These are phyloP conservation scores for Eutrema salsugineum DNA, from an alignment of 441 rosid genomes.

Conservation along the genomic window DNA sequence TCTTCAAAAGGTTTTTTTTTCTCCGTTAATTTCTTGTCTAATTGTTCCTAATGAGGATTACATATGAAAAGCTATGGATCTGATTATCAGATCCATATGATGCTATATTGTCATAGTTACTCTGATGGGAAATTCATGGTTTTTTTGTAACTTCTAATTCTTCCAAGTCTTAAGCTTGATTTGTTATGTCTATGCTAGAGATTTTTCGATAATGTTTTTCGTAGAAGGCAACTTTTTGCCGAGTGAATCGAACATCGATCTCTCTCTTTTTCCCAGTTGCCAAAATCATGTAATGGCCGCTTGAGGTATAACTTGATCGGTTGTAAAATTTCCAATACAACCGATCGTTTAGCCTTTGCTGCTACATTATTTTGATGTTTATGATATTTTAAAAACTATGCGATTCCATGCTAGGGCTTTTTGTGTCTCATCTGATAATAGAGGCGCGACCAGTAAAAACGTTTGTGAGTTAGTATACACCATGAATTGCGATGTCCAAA, in stretches of 20 bases:
- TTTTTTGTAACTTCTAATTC: not conserved
- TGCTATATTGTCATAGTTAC: slow-evolving; percentile 36
- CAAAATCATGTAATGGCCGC: slow-evolving; percentile 13
- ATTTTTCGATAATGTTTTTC: not conserved
- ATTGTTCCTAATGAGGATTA: slow-evolving; percentile 25
- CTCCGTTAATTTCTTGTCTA: not conserved
- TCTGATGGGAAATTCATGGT: slow-evolving; percentile 19
- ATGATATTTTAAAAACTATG: no score
- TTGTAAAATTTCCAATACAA: not conserved
- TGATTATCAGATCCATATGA: slow-evolving; percentile 12
- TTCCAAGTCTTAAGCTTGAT: not conserved
- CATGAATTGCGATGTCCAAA: no score
- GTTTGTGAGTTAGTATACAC: no score
- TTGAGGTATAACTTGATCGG: not conserved
- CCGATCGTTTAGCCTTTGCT: slow-evolving; percentile 2
- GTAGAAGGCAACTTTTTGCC: slow-evolving; percentile 32
- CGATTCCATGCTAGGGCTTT: no score
- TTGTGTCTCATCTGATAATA: no score
- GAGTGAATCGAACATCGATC: slow-evolving; percentile 32
- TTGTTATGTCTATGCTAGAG: not conserved
- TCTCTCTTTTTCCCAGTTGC: slow-evolving; percentile 41
- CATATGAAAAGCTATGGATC: slow-evolving; percentile 28
- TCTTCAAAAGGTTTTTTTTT: not conserved
- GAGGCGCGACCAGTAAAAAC: no score
- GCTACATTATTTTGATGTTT: slow-evolving; percentile 10